A percentile compares a stretch with the other conserved stretches of the same genome.
Evolutionary conservation across 768 basidiomycete species (phyloP).

Genomic region (Rhodotorula taiwanensis): DNA sequence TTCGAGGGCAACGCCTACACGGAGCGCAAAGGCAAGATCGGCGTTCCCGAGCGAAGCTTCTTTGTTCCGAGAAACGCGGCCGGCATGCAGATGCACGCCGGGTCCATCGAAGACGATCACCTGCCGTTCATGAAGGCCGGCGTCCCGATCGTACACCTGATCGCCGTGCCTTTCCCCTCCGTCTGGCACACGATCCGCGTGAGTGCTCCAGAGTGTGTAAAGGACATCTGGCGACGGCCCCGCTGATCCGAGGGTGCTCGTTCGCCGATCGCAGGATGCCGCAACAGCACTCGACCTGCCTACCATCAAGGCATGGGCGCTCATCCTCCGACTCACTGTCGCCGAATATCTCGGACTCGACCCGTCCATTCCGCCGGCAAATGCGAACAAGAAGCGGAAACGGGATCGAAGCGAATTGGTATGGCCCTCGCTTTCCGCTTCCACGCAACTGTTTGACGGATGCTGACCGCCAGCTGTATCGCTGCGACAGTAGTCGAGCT

Average conservation of each 20-base stretch:
- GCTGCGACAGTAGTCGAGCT: no score
- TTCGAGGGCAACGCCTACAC: conserved; percentile 23
- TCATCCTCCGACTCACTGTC: conserved; percentile 78
- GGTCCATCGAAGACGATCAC: conserved; percentile 70
- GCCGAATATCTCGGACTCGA: conserved; percentile 71
- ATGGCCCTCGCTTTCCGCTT: not conserved
- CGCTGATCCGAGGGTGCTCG: no score
- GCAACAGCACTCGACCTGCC: conserved; percentile 73
- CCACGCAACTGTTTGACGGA: not conserved
- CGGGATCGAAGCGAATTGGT: conserved; percentile 8
- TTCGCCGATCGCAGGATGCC: conserved; percentile 60
- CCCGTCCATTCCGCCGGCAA: not conserved
- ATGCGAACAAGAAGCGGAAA: not conserved
- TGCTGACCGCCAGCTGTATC: not conserved
- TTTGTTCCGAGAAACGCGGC: conserved; percentile 54
- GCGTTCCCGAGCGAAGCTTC: conserved; percentile 50
- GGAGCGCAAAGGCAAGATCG: conserved; percentile 31
- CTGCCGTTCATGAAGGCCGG: conserved; percentile 76
- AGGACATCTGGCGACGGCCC: no score
- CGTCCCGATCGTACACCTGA: conserved; percentile 82
- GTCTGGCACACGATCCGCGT: conserved; percentile 83
- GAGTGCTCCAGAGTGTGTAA: no score
- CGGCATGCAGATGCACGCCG: conserved; percentile 44
- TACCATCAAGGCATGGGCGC: conserved; percentile 82
- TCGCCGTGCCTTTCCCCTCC: conserved; percentile 75